Base-by-base conservation (phyloP, 1,139 yeast species). In the Magnusiomyces tetraspermus region DNA sequence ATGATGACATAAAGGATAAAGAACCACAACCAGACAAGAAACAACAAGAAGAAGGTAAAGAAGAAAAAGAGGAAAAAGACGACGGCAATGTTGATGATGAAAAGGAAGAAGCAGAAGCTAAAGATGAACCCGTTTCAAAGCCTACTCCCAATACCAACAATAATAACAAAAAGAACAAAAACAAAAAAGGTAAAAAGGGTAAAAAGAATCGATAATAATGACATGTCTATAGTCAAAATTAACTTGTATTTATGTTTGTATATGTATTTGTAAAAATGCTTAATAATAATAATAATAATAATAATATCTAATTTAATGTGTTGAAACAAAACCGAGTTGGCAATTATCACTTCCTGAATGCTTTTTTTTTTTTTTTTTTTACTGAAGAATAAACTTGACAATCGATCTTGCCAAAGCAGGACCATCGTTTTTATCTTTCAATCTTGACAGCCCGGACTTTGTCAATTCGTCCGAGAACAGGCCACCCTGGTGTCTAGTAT, bases 391-490 rank as follows among this genome's bases (percentile, higher is more conserved):
- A 53, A 72, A 71, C 31, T 63, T 57, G 17, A 67, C 65, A 26
- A 71, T 63, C n/a, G 63, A 56, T 49, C 59, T 57, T 19, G 66
- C 68, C 30, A 71, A 47, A 8, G 54, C 55, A 1, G 51, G 52
- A 0, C 73, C 72, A 49, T 70, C 69, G 47, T 69, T 62, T 15
- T 57, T 56, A n/a, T 44, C 37, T 4, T 48, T 30, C 3, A 61
- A 53, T 21, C 65, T 51, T 2, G 46, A 45, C 23, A 59, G 46
- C 0, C 63, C 65, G n/a, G 63, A 63, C 5, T 55, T 56, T 6
- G 61, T 60, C 38, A 56, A 51, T 3, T 60, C 61, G n/a, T 58
- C 60, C 2, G 53, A 26, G 46, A 64, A 51, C 8, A 54, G 45
- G 2, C 67, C 65, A 10, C 47, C 38, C 21, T 55, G 54, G 6